Evolutionary conservation across 805 yeast species (phyloP), one percentile per base, ranked within the genome.

Genomic region (Barnettozyma populi): DNA sequence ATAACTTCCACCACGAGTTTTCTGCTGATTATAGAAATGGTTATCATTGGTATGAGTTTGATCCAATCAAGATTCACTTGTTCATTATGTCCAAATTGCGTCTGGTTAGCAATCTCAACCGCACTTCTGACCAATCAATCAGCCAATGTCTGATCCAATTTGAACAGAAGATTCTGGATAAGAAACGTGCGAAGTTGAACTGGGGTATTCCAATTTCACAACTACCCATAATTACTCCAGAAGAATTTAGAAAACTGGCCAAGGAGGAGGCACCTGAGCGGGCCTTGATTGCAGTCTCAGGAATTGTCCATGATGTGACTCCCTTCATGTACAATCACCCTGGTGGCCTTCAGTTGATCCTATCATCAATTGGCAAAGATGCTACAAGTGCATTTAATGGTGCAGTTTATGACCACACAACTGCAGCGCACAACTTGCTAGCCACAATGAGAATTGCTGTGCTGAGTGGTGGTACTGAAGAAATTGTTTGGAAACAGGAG

Each of bases 131-230:
- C 31, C 41, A 56, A 4, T 74, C 85, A 61, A 69, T 84, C 36
- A 84, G 86, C 49, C 83, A 81, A 60, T 84, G 89, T 41, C 64
- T 81, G 21, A 80, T 92, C 19, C 87, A 82, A 58, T 96, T 90
- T 63, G 84, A 82, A 63, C 98, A 90, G 68, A 82, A 81, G 66
- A 70, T 83, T 52, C 73, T 90, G 23, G 95, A 90, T 66, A 72
- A 79, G 51, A 80, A 87, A 69, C 75, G 94, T 54, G 73, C 88
- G 11, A 80, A 82, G 53, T 74, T 90, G 50, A 86, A 87, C 69
- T 90, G 97, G 97, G 97, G 97, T 19, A 86, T 90, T 2, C 95
- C 97, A 4, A 84, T 92, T 46, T 92, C 90, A 54, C 84, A 82
- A 63, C 72, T 90, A 14, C 97, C 98, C 0, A 76, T 82, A 37